Conservation (phyloP, 345 rosid species). For the Citrus cavaleriei region DNA sequence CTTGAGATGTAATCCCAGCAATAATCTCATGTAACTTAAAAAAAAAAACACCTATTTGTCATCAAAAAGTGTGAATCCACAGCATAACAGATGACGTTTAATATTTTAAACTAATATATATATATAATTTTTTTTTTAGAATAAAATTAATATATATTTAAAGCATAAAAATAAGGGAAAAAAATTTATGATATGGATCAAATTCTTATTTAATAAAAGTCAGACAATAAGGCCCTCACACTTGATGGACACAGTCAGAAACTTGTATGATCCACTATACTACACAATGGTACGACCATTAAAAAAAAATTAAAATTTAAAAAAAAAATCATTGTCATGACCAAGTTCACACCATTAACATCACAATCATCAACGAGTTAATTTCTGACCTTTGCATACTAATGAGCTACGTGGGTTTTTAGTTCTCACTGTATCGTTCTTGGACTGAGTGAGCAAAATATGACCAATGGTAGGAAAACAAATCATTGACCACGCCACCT, state of each 20-base stretch:
- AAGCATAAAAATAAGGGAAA: not conserved
- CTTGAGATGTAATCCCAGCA: too few relatives aligned
- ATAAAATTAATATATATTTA: too few relatives aligned
- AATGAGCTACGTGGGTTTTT: not conserved
- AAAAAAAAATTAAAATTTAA: not conserved
- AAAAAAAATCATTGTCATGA: not conserved
- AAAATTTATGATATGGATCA: not conserved
- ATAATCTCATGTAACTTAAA: too few relatives aligned
- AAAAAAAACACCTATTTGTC: not conserved
- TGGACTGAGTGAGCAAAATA: not conserved
- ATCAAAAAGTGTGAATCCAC: not conserved
- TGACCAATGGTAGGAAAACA: not conserved
- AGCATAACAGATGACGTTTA: not conserved
- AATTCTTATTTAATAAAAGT: not conserved
- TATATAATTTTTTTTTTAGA: too few relatives aligned
- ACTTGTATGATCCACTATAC: not conserved
- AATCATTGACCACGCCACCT: conserved; percentile 34
- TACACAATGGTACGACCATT: not conserved
- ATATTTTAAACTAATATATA: too few relatives aligned
- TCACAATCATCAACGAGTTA: not conserved
- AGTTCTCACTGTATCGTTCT: not conserved
- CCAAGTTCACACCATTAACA: not conserved
- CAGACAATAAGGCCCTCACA: not conserved
- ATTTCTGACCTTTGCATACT: not conserved
- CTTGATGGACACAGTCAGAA: not conserved